Percentiles rank a stretch among this genome's conserved stretches.
Conservation (phyloP, 495 filamentous ascomycete genomes). For the Neurospora sublineolata region DNA sequence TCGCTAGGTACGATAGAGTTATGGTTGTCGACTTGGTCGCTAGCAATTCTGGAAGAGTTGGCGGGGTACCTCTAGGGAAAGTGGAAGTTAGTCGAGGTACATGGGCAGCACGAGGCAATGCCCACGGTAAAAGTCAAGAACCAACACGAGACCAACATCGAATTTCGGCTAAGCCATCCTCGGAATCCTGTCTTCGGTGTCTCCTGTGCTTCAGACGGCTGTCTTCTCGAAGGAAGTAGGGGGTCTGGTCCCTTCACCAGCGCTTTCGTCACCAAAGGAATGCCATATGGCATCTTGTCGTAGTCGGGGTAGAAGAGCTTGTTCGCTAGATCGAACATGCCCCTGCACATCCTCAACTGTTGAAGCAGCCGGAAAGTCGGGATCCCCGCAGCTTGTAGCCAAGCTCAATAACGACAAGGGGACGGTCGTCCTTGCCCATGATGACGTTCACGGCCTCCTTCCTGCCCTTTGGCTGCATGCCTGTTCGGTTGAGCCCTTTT, state of each 20-base stretch:
- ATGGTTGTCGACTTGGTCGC: too few species aligned
- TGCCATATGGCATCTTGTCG: not conserved
- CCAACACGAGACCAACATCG: conserved; percentile 18
- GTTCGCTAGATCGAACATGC: too few species aligned
- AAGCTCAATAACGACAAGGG: conserved; percentile 70
- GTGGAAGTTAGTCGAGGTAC: conserved; percentile 64
- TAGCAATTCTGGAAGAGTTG: too few species aligned
- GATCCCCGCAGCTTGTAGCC: too few species aligned
- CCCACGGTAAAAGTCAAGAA: conserved; percentile 9
- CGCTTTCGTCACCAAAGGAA: not conserved
- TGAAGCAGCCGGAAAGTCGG: too few species aligned
- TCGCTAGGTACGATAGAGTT: too few species aligned
- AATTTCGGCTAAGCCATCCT: conserved; percentile 6
- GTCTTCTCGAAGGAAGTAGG: not conserved
- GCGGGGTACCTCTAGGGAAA: too few species aligned
- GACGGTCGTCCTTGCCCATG: conserved; percentile 65
- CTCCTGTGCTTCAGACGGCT: not conserved
- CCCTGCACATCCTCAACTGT: too few species aligned
- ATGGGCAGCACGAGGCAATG: not conserved
- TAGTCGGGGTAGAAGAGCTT: too few species aligned
- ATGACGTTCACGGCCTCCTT: conserved; percentile 74
- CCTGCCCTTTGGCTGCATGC: conserved; percentile 40
- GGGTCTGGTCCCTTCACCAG: not conserved
- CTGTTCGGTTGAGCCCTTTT: too few species aligned
- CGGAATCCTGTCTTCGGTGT: not conserved